phyloP scores from a whole-genome alignment of 176 grass and related monocot species.

The Ensete ventricosum region DNA sequence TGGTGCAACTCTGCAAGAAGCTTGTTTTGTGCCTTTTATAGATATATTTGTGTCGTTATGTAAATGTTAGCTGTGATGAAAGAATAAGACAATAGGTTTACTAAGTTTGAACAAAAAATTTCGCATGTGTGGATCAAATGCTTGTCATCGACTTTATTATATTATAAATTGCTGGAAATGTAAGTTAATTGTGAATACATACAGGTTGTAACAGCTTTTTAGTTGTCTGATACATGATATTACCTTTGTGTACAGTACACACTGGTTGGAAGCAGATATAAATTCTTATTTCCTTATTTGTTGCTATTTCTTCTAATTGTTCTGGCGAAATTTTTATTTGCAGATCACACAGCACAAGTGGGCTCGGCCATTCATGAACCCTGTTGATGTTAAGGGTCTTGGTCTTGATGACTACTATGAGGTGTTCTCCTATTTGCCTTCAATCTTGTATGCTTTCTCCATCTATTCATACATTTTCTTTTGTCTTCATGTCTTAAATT shows the following conservation, averaged over 20 bases:
- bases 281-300: not conserved
- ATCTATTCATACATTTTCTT: not conserved
- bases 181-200: not conserved
- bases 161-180: not conserved
- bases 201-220: not conserved
- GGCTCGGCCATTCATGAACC: constrained; percentile 61
- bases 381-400: constrained; percentile 68
- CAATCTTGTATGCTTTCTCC: not conserved
- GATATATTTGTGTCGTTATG: not conserved
- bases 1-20: not conserved
- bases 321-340: constrained; percentile 18
- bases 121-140: not conserved
- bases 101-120: too few relatives aligned
- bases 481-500: not conserved
- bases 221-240: not conserved
- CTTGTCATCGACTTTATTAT: not conserved
- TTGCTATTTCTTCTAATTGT: constrained; percentile 15
- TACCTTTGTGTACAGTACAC: not conserved
- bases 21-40: not conserved
- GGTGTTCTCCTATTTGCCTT: constrained; percentile 27
- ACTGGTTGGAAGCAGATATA: not conserved
- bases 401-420: constrained; percentile 71
- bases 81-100: too few relatives aligned
- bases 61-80: not conserved
- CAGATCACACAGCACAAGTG: constrained; percentile 62